Conservation (phyloP, 2,329 filamentous ascomycete species). For the Cercospora brassicicola region DNA sequence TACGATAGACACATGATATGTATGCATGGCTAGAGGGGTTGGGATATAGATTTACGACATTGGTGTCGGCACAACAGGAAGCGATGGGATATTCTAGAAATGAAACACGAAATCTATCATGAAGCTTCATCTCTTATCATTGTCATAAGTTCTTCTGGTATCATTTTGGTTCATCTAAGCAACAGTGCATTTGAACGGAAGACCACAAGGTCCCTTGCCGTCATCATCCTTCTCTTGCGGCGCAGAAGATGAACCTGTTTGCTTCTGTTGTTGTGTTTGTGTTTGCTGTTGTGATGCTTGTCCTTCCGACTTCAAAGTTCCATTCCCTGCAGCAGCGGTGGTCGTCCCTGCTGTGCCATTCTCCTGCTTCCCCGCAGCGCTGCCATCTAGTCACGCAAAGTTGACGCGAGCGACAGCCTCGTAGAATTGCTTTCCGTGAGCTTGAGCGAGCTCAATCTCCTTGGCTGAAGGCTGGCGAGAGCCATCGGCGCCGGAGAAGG, state of each 20-base stretch:
- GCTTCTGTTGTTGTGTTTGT: conserved; percentile 28
- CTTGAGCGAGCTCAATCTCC: conserved; percentile 76
- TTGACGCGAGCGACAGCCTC: conserved; percentile 69
- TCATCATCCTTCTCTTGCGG: conserved; percentile 44
- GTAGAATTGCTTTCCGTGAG: conserved; percentile 86
- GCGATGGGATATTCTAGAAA: too few relatives aligned
- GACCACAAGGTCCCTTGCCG: conserved; percentile 71
- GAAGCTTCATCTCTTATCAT: too few relatives aligned
- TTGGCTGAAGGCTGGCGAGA: conserved; percentile 73
- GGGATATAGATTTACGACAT: background rate
- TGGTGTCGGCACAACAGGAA: background rate
- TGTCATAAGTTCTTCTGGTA: background rate
- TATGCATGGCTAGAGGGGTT: background rate
- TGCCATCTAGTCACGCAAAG: conserved; percentile 73
- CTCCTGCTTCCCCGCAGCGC: conserved; percentile 39
- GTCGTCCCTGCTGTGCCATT: conserved; percentile 12
- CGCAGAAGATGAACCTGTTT: conserved; percentile 28
- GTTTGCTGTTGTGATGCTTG: conserved; percentile 30
- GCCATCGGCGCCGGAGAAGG: conserved; percentile 75
- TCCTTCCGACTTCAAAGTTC: conserved; percentile 33
- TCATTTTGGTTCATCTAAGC: conserved; percentile 45
- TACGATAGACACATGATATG: background rate
- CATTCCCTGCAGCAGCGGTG: conserved; percentile 12
- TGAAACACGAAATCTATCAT: too few relatives aligned
- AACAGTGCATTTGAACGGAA: conserved; percentile 73